phyloP scores from a whole-genome alignment of 2,329 filamentous ascomycete genomes.

The Paraphaeosphaeria sporulosa region DNA sequence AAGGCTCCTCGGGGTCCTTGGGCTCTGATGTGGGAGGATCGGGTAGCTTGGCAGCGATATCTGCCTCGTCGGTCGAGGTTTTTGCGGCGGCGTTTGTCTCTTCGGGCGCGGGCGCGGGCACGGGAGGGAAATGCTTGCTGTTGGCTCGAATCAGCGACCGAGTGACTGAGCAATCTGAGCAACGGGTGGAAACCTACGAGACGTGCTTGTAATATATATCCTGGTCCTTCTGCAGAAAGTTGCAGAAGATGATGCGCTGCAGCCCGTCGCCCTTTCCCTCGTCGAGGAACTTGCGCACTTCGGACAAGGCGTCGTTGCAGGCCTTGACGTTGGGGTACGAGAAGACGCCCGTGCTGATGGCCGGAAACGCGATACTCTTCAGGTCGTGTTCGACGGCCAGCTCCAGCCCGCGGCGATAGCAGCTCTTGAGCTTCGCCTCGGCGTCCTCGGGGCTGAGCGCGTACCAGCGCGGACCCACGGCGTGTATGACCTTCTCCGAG shows the following conservation, averaged over 20 bases:
- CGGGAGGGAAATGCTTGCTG: constrained; percentile 48
- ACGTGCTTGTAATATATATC: constrained; percentile 73
- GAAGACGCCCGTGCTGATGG: constrained; percentile 88
- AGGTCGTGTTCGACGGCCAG: constrained; percentile 73
- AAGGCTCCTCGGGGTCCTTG: constrained; percentile 52
- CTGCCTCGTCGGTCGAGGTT: constrained; percentile 37
- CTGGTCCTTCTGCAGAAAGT: constrained; percentile 80
- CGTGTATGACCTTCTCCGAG: constrained; percentile 82
- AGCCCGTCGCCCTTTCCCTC: constrained; percentile 59
- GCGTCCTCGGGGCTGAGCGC: constrained; percentile 50
- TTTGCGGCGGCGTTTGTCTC: constrained; percentile 24
- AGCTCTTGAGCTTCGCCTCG: constrained; percentile 58
- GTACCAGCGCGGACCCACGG: constrained; percentile 83
- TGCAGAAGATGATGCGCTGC: constrained; percentile 83
- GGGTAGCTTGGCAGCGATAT: constrained; percentile 55
- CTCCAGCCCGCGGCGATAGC: constrained; percentile 76
- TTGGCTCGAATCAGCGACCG: constrained; percentile 13
- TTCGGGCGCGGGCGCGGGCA: constrained; percentile 14
- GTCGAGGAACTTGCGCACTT: constrained; percentile 64
- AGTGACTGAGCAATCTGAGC: background rate
- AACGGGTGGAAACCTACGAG: constrained; percentile 73
- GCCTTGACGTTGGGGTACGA: constrained; percentile 81
- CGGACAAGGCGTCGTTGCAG: constrained; percentile 72
- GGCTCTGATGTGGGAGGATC: constrained; percentile 59
- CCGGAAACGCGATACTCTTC: constrained; percentile 80